Conservation (phyloP, 176 grass and related monocot genomes). For the Rhynchospora tenuis region DNA sequence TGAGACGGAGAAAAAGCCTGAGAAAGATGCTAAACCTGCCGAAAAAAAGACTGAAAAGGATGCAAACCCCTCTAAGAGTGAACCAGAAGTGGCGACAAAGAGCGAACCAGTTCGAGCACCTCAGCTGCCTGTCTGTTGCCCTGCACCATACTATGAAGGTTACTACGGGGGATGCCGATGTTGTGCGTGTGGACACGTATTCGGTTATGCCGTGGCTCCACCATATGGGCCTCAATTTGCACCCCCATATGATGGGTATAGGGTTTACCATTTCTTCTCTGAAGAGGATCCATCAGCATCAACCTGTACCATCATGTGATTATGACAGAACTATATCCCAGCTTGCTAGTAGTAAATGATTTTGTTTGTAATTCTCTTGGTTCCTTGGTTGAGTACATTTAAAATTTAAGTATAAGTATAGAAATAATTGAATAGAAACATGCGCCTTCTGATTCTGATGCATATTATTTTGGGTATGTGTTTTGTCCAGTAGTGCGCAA, state of each 20-base stretch:
- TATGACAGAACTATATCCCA: background rate
- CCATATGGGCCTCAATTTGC: background rate
- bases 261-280: conserved; percentile 28
- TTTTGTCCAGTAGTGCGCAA: background rate
- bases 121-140: conserved; percentile 31
- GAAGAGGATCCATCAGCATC: conserved; percentile 43
- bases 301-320: conserved; percentile 52
- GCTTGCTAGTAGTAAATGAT: background rate
- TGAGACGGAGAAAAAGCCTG: conserved; percentile 20
- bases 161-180: conserved; percentile 44
- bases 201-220: conserved; percentile 17
- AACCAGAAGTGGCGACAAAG: conserved; percentile 3
- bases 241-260: conserved; percentile 18
- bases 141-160: conserved; percentile 33
- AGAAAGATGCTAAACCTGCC: background rate
- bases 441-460: background rate
- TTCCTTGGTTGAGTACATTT: background rate
- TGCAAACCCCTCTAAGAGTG: conserved; percentile 2
- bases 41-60: background rate
- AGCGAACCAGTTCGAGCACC: conserved; percentile 24
- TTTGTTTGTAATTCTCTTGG: conserved; percentile 10
- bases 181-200: conserved; percentile 20
- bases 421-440: background rate
- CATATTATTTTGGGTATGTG: background rate
- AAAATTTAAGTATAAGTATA: background rate